These are phyloP conservation scores for Hyaloperonospora arabidopsidis DNA, from an alignment of 352 stramenopile genomes.

Conservation along the genomic window DNA sequence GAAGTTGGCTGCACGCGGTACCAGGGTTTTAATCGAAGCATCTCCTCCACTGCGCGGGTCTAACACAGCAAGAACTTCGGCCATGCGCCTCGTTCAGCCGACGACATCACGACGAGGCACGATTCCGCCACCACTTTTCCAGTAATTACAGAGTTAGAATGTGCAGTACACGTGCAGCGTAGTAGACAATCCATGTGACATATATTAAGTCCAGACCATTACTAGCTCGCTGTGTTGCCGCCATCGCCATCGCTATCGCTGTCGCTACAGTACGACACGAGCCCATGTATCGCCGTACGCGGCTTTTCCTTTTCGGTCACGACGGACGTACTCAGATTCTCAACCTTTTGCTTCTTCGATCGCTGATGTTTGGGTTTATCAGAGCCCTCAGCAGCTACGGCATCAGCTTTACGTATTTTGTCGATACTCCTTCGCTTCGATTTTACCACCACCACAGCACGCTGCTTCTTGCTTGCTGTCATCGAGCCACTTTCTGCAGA, in stretches of 20 bases:
- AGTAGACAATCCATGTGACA: conserved; percentile 2
- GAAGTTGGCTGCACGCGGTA: conserved; percentile 30
- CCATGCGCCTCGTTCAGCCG: conserved; percentile 20
- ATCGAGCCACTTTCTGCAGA: conserved; percentile 26
- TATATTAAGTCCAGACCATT: neutral
- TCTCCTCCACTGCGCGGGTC: conserved; percentile 64
- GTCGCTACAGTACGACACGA: conserved; percentile 65
- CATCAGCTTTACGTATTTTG: conserved; percentile 17
- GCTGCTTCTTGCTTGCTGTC: conserved; percentile 19
- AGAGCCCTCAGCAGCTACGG: conserved; percentile 15
- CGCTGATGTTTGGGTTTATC: conserved; percentile 5
- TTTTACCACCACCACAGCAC: conserved; percentile 39
- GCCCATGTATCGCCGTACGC: conserved; percentile 14
- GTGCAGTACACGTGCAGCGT: neutral
- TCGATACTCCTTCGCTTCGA: conserved; percentile 45
- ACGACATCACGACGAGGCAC: conserved; percentile 16
- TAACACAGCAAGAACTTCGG: conserved; percentile 16
- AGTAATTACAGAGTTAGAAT: conserved; percentile 7
- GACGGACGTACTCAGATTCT: neutral
- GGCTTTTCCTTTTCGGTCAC: conserved; percentile 11
- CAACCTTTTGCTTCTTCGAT: conserved; percentile 25
- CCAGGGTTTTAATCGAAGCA: conserved; percentile 54
- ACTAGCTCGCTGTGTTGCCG: conserved; percentile 16
- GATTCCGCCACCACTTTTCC: conserved; percentile 26
- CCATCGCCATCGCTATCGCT: conserved; percentile 48